phyloP scores from a whole-genome alignment of 345 rosid genomes.

The Gossypium sturtianum region DNA sequence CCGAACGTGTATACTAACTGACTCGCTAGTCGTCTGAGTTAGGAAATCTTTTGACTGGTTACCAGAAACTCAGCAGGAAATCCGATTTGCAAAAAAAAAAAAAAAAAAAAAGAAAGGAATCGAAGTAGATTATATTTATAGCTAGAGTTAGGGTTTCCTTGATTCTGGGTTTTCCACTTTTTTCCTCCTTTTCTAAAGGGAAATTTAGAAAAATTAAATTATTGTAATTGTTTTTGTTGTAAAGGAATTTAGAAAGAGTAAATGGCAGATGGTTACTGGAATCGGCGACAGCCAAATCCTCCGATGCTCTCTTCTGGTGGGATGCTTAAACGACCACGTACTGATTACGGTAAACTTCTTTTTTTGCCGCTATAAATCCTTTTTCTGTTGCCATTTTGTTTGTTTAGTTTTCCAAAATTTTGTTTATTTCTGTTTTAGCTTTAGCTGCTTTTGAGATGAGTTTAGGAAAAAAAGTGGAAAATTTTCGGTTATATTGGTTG shows the following conservation, averaged over 20 bases:
- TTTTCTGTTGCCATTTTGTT: background rate
- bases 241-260: background rate
- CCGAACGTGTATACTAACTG: background rate
- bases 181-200: background rate
- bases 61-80: background rate
- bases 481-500: background rate
- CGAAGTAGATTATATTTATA: background rate
- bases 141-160: background rate
- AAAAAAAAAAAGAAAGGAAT: background rate
- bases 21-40: background rate
- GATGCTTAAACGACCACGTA: constrained; percentile 53
- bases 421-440: background rate
- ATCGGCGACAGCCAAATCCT: constrained; percentile 43
- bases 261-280: constrained; percentile 75
- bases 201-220: no score
- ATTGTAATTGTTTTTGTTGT: background rate
- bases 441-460: background rate
- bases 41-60: background rate
- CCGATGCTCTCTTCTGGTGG: constrained; percentile 33
- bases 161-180: background rate
- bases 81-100: background rate
- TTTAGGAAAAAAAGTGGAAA: background rate
- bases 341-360: constrained; percentile 43
- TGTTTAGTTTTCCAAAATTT: background rate
- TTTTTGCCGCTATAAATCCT: background rate